phyloP scores from a whole-genome alignment of 2,329 filamentous ascomycete species.

The Aspergillus uvarum region DNA sequence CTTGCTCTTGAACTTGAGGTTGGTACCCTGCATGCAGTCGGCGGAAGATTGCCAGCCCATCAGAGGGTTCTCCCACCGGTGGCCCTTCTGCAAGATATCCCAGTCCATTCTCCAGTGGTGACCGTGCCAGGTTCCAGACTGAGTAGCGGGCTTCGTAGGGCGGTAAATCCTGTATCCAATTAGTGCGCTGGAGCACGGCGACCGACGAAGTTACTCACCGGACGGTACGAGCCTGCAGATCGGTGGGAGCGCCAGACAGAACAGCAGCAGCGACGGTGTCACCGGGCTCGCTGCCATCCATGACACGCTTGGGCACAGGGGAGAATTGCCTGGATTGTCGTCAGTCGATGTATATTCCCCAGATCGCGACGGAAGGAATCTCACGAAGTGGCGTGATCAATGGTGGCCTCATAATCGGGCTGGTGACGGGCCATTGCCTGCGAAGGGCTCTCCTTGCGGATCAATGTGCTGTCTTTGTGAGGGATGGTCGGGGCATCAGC shows the following conservation, averaged over 20 bases:
- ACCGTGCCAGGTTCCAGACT: constrained; percentile 83
- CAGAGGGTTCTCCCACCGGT: constrained; percentile 96
- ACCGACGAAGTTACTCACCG: constrained; percentile 61
- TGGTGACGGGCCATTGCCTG: constrained; percentile 62
- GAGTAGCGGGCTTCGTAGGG: constrained; percentile 89
- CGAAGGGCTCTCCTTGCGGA: constrained; percentile 51
- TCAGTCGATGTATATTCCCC: constrained; percentile 25
- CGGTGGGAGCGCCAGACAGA: constrained; percentile 86
- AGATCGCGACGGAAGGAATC: constrained; percentile 30
- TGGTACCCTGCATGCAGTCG: constrained; percentile 91
- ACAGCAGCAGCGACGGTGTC: constrained; percentile 76
- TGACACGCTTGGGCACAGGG: constrained; percentile 81
- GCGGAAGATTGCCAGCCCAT: constrained; percentile 98
- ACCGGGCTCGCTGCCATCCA: constrained; percentile 83
- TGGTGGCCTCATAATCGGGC: constrained; percentile 75
- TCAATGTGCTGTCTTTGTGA: constrained; percentile 46
- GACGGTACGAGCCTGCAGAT: constrained; percentile 90
- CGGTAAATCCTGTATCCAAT: constrained; percentile 72
- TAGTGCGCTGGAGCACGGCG: neutral
- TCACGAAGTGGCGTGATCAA: constrained; percentile 91
- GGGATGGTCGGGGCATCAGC: constrained; percentile 45
- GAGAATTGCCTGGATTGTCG: constrained; percentile 71
- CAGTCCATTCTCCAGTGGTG: constrained; percentile 97
- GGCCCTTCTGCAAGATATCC: constrained; percentile 88
- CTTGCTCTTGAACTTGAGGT: constrained; percentile 86